Base-by-base conservation (phyloP, 2,329 filamentous ascomycete genomes). In the Trichoderma koningii region DNA sequence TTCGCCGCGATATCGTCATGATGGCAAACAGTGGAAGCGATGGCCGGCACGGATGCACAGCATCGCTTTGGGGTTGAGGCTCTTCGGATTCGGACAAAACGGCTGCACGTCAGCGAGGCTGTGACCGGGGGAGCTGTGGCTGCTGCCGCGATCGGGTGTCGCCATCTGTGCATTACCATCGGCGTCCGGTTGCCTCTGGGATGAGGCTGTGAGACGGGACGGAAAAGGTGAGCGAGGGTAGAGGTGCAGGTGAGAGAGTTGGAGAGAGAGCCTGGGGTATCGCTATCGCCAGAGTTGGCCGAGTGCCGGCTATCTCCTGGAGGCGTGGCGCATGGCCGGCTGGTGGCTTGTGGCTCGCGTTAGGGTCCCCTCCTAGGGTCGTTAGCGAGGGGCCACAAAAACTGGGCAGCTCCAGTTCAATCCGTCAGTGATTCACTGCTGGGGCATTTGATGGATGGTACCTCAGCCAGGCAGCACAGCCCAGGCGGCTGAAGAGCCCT, bases 381-480 rank as follows among this genome's bases (percentile, higher is more conserved):
- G 12, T 55, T 47, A 63, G 59, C 44, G 60, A 63, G 60, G 50
- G 28, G 59, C 41, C 59, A 62, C 59, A 62, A 62, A 62, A 62
- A 53, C 48, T 45, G 59, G 59, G 59, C 59, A 41, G 26, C n/a
- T 53, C 19, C 28, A 28, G 10, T 38, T 23, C 21, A 23, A 26
- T 34, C 30, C 30, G 30, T 10, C 30, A 34, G 30, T 34, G 30
- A 34, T 34, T 34, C 30, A 34, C 30, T 28, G n/a, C 41, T 15
- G 19, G n/a, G 48, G 50, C 62, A 30, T 23, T 23, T 23, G 21
- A 23, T 30, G 28, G 28, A 30, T 30, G 28, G 28, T n/a, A n/a
- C n/a, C n/a, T n/a, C 28, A 7, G 28, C 30, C 30, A 66, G 65
- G 63, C 66, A 67, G 63, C 66, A 67, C 66, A 66, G 66, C 66